Base-by-base conservation (phyloP, 2,329 filamentous ascomycete genomes). In the Fusarium praegraminearum region DNA sequence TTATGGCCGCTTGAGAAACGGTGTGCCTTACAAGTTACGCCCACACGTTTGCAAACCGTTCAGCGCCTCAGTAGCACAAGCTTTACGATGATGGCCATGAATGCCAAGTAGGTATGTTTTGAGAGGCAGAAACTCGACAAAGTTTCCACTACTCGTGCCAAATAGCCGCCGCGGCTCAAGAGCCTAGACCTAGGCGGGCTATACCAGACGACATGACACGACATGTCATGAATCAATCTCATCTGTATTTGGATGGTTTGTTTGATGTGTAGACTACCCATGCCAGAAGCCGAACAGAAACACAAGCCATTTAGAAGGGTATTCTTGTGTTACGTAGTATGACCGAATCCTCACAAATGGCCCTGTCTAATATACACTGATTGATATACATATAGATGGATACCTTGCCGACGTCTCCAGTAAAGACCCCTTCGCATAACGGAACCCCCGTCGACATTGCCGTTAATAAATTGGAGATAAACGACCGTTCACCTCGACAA, bases 131-230 rank as follows among this genome's bases (percentile, higher is more conserved):
- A 26, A 55, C 47, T 24, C 44, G 36, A 53, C 45, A 62, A 52
- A 44, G 55, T 69, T 69, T 64, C 55, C 44, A 16, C 65, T 69
- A 57, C 40, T 38, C 22, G 62, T 62, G 47, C 44, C 51, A 66
- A 57, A 67, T 70, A 57, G 52, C 47, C 67, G 54, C 57, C 49
- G 32, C 52, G 36, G 28, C 62, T 50, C 50, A 53, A 61, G 53
- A 51, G 54, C 20, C 36, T 46, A 61, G 60, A 62, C 36, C 43
- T 51, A 46, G 52, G 50, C 45, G 41, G 56, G 57, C 54, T 58
- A 56, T 55, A 53, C 60, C 49, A 69, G 61, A 57, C 62, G 54
- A 38, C 50, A 49, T 20, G 35, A 38, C 41, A 36, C 63, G 46
- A 40, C 44, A 57, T 28, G 36, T 40, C 35, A 43, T 63, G 40